phyloP scores from a whole-genome alignment of 805 yeast genomes.

The Myxozyma sirexii region DNA sequence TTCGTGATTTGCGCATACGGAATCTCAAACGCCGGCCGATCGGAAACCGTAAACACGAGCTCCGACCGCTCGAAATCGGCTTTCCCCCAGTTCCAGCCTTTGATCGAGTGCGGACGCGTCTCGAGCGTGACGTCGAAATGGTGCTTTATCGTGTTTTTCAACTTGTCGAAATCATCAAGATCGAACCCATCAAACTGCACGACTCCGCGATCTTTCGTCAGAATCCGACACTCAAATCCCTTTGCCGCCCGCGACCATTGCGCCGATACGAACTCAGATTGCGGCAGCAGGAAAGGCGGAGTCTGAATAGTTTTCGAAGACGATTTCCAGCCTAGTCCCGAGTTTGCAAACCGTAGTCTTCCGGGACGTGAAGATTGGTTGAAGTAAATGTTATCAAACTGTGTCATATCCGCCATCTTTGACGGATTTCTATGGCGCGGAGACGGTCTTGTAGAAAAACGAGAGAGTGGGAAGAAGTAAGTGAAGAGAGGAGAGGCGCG shows the following conservation, averaged over 20 bases:
- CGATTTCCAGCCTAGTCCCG: slow-evolving; percentile 98
- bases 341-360: slow-evolving; percentile 88
- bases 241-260: slow-evolving; percentile 93
- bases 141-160: slow-evolving; percentile 82
- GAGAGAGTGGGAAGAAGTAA: not conserved
- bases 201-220: slow-evolving; percentile 85
- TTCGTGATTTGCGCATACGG: slow-evolving; percentile 81
- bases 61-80: slow-evolving; percentile 91
- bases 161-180: slow-evolving; percentile 72
- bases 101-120: slow-evolving; percentile 82
- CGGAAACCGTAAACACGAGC: slow-evolving; percentile 79
- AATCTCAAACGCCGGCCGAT: slow-evolving; percentile 87
- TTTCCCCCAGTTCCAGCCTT: slow-evolving; percentile 99
- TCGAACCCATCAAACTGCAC: slow-evolving; percentile 92
- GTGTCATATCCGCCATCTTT: slow-evolving; percentile 44
- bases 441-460: not conserved
- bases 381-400: slow-evolving; percentile 86
- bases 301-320: slow-evolving; percentile 40
- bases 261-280: slow-evolving; percentile 75
- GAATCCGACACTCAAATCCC: slow-evolving; percentile 86
- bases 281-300: slow-evolving; percentile 84
- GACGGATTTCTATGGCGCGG: not conserved
- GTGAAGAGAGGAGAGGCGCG: not conserved
- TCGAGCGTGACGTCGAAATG: slow-evolving; percentile 75
- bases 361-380: slow-evolving; percentile 85